Evolutionary conservation across 2,329 filamentous ascomycete genomes (phyloP), one percentile per base, ranked within the genome.

Genomic region (Magnaporthiopsis rhizophila): DNA sequence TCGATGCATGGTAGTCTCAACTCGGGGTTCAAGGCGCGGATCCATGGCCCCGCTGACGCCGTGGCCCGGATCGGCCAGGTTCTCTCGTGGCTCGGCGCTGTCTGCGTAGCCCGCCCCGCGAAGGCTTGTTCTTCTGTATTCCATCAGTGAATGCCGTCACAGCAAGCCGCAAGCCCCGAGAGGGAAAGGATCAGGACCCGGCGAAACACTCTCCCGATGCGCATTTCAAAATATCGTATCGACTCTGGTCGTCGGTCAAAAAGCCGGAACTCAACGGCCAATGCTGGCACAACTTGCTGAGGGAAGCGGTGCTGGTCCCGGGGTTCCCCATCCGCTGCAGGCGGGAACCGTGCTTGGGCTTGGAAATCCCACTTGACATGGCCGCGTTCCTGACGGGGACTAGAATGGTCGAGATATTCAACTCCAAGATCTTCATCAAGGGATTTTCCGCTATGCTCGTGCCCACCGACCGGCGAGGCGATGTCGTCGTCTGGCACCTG

Each of bases 401-500:
- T 18, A 18, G 3, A 18, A n/a, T 60, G 13, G 36, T 64, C 7
- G 58, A 28, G 9, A 34, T 56, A 9, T 66, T 64, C 24, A 45
- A 53, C 32, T 57, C 32, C 36, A 60, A 50, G 15, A 53, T 53
- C 1, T 64, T 66, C 30, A 26, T 66, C 2, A 66, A 66, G 58
- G 63, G 65, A 21, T 66, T 63, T 36, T 64, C 65, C 11, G 38
- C 57, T 11, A 64, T 64, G 63, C 61, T 66, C 8, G 53, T 66
- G 28, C 63, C 62, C 11, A 63, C 63, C 1, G 50, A 53, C 34
- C 36, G 26, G 32, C 26, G n/a, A 5, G 62, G 30, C 6, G 63
- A 62, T 28, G 28, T 61, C 6, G 12, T 66, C 3, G n/a, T 63
- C 26, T 66, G 65, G 65, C 65, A 66, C 32, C 61, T 64, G 13